A percentile compares a stretch with the other conserved stretches of the same genome.
Conservation (phyloP, 257 asterid genomes). For the Vinca minor region DNA sequence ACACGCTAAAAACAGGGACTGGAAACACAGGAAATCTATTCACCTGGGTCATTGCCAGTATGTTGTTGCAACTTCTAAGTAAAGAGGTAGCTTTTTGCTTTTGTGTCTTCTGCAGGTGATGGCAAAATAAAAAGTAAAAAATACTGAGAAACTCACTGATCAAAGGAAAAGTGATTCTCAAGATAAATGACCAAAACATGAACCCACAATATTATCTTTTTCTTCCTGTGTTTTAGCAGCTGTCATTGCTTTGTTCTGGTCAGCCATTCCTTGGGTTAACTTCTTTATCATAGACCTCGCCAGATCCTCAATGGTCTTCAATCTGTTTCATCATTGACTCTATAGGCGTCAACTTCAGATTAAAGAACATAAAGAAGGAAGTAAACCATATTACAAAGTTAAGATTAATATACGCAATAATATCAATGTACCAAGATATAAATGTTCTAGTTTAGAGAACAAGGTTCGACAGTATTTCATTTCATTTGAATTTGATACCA, state of each 20-base stretch:
- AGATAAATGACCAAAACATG: conserved; percentile 7
- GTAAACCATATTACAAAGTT: neutral
- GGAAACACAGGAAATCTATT: conserved; percentile 13
- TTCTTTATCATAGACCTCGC: conserved; percentile 80
- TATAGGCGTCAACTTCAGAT: conserved; percentile 19
- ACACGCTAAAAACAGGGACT: neutral
- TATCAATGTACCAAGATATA: neutral
- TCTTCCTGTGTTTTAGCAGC: conserved; percentile 88
- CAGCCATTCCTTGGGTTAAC: conserved; percentile 89
- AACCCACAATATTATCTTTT: conserved; percentile 61
- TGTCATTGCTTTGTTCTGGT: conserved; percentile 73
- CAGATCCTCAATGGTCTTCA: conserved; percentile 69
- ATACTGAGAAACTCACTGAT: neutral
- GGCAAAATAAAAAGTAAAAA: conserved; percentile 4
- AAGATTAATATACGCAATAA: neutral
- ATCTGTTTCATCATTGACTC: conserved; percentile 44
- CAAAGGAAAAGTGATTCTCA: conserved; percentile 1
- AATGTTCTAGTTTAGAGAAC: neutral
- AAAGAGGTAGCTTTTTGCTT: conserved; percentile 73
- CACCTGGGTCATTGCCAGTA: conserved; percentile 75
- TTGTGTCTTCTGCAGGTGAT: conserved; percentile 63
- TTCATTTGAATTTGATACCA: neutral
- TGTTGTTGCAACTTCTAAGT: conserved; percentile 79
- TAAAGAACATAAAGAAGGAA: neutral
- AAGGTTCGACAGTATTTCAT: neutral